These are phyloP conservation scores for Amylocystis lapponica DNA, from an alignment of 768 basidiomycete genomes.

Conservation along the genomic window DNA sequence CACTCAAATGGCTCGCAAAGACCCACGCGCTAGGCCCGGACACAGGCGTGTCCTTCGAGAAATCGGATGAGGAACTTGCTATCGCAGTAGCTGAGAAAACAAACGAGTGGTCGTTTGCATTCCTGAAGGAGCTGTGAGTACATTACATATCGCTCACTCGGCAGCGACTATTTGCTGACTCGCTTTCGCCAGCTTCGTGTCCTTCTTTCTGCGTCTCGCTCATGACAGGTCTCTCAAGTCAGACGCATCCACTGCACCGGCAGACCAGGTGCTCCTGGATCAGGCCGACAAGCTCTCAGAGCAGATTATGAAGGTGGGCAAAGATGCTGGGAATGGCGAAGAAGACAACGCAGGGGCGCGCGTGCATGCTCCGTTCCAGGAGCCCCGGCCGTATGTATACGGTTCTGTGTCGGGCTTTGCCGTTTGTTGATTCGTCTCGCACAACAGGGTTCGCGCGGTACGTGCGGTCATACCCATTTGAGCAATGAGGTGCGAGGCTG, in stretches of 20 bases:
- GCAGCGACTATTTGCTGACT: not conserved
- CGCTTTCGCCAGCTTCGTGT: slow-evolving; percentile 18
- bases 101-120: slow-evolving; percentile 37
- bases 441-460: too few relatives aligned
- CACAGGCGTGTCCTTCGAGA: slow-evolving; percentile 26
- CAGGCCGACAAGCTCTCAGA: not conserved
- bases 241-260: not conserved
- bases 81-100: slow-evolving; percentile 33
- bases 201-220: too few relatives aligned
- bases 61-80: slow-evolving; percentile 15
- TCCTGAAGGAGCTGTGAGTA: slow-evolving; percentile 35
- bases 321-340: not conserved
- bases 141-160: slow-evolving; percentile 24
- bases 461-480: too few relatives aligned
- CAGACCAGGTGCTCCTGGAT: slow-evolving; percentile 1
- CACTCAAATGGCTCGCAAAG: slow-evolving; percentile 36
- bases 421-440: too few relatives aligned
- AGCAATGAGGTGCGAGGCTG: too few relatives aligned
- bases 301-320: not conserved
- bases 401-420: too few relatives aligned
- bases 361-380: too few relatives aligned
- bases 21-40: slow-evolving; percentile 12
- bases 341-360: not conserved
- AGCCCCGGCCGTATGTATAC: too few relatives aligned
- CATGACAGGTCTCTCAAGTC: slow-evolving; percentile 6